Conservation (phyloP, 768 basidiomycete species). For the Tricholoma matsutake region DNA sequence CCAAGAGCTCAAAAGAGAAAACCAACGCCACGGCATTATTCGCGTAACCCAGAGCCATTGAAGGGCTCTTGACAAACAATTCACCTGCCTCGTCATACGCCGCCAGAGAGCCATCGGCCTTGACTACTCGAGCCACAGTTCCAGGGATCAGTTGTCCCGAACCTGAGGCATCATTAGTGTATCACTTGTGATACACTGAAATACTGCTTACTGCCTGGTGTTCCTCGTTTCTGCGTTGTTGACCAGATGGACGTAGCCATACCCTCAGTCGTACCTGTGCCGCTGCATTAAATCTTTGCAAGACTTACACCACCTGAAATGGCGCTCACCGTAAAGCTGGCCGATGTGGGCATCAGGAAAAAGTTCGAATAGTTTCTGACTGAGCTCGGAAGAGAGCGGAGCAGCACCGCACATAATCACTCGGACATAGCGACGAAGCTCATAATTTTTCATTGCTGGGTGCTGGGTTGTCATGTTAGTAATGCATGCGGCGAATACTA, state of each 20-base stretch:
- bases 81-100: constrained; percentile 59
- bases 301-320: not conserved
- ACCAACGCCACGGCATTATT: constrained; percentile 62
- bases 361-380: constrained; percentile 43
- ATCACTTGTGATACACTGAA: not conserved
- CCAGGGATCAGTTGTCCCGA: constrained; percentile 59
- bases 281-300: not conserved
- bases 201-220: constrained; percentile 43
- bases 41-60: constrained; percentile 52
- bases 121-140: constrained; percentile 50
- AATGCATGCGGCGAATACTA: not conserved
- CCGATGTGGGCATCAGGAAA: constrained; percentile 54
- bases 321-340: constrained; percentile 51
- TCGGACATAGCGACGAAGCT: constrained; percentile 40
- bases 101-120: constrained; percentile 53
- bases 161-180: constrained; percentile 25
- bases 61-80: constrained; percentile 51
- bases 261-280: constrained; percentile 64
- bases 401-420: constrained; percentile 57
- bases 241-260: constrained; percentile 51
- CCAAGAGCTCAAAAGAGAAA: not conserved
- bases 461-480: constrained; percentile 33
- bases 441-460: constrained; percentile 47
- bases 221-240: constrained; percentile 43
- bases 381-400: constrained; percentile 53